Base-by-base conservation (phyloP, 2,329 filamentous ascomycete genomes). In the Colletotrichum musicola region DNA sequence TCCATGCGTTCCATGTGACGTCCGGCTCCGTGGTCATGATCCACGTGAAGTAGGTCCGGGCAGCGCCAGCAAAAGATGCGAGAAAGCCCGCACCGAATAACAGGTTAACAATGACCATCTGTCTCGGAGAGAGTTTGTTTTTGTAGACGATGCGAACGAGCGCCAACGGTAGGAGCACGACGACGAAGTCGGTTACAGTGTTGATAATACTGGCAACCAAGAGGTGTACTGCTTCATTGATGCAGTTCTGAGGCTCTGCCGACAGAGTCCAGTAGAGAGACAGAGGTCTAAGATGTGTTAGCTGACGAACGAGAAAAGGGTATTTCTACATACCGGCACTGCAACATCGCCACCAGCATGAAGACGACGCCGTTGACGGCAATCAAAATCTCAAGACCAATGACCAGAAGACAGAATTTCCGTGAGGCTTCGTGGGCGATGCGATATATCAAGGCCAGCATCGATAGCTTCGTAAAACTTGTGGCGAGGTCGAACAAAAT, bases 141-240 rank as follows among this genome's bases (percentile, higher is more conserved):
- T 55, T 66, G 22, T 69, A 68, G 20, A 68, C 57, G n/a, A 67
- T 25, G n/a, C 64, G 67, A 9, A 86, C 79, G 3, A 82, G 83
- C 22, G 79, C 79, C 53, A 88, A 82, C 1, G 86, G 86, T 4
- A 89, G 77, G 0, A 84, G 73, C 42, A 86, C 85, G n/a, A 86
- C 82, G 12, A 85, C 74, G 50, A 90, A 82, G 75, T 91, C 88
- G 6, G 87, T 89, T 50, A 85, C 73, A 54, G 89, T 89, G 75
- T 90, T 90, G 70, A 89, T 82, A 30, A 86, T 84, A 2, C 88
- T 87, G 42, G 88, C 82, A 42, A 82, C 81, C 35, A 87, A 81
- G 30, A 88, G 81, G 58, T 88, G 85, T 0, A 79, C 77, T 2
- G 84, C 81, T 69, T 89, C 81, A 27, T 86, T 73, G 46, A 87